These are phyloP conservation scores for Aspergillus unguis DNA, from an alignment of 2,329 filamentous ascomycete species.

Conservation along the genomic window DNA sequence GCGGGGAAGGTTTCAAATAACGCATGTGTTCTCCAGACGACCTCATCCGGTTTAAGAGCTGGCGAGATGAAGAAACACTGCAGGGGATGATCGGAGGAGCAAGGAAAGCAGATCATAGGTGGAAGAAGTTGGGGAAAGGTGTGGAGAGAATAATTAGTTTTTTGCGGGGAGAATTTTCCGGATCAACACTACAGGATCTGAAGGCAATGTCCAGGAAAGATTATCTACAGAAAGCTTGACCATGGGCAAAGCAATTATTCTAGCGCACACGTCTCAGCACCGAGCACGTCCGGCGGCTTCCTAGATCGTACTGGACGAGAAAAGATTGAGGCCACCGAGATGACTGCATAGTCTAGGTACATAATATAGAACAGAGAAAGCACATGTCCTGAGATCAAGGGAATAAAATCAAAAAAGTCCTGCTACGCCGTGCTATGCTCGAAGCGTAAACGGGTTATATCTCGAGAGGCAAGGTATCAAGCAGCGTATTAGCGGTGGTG, in stretches of 20 bases:
- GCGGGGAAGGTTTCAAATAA: neutral
- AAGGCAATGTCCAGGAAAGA: too few species aligned
- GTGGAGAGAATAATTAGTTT: conserved; percentile 1
- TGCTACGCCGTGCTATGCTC: conserved; percentile 21
- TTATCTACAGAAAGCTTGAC: neutral
- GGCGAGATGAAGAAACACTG: neutral
- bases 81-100: neutral
- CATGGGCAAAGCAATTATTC: conserved; percentile 3
- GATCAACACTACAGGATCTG: neutral
- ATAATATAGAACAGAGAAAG: conserved; percentile 9
- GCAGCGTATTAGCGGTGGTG: conserved; percentile 6
- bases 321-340: neutral
- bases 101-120: conserved; percentile 14
- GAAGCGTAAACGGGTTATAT: conserved; percentile 14
- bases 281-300: conserved; percentile 7
- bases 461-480: conserved; percentile 8
- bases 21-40: neutral
- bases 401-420: conserved; percentile 11
- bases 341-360: conserved; percentile 10
- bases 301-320: conserved; percentile 1
- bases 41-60: neutral
- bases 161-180: conserved; percentile 12
- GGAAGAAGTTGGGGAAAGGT: conserved; percentile 14
- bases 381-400: conserved; percentile 10
- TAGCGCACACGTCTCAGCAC: conserved; percentile 7